Evolutionary conservation across 768 basidiomycete genomes (phyloP), one percentile per base, ranked within the genome.

Genomic region (Coprinellus aureogranulatus): DNA sequence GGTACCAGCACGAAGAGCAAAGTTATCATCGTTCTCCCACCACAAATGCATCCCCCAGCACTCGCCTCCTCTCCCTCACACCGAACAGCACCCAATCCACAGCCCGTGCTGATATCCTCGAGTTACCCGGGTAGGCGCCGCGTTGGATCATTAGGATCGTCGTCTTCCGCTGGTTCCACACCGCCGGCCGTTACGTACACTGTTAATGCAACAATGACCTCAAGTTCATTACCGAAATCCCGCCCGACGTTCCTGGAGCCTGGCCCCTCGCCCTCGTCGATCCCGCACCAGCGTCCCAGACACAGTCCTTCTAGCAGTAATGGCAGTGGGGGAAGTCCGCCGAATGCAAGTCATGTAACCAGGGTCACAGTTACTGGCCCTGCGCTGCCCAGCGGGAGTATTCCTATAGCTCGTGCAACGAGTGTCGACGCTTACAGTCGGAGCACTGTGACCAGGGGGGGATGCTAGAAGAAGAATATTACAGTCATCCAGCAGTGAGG

Each of bases 401-500:
- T 50, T 12, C 16, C 28, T 20, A 28, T 37, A 3, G 42, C 1
- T 9, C 34, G 34, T 8, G 18, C 39, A 5, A 20, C 51, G 23
- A 45, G 40, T 39, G 37, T 41, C 41, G 40, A 42, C 26, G 27
- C 37, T 25, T 52, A 42, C 20, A 44, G n/a, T 18, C 6, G 53
- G 25, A 44, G 40, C 28, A 42, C 53, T 9, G 28, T 45, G 39
- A 57, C 37, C 22, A 44, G 12, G 28, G 39, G 8, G 37, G 39
- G 34, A 18, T 20, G 4, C 2, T 30, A 10, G 57, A 58, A 40
- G 57, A 58, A 11, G 57, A 58, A 16, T 58, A 58, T 25, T 58
- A 58, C 44, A 48, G 34, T 20, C 57, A 58, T 27, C 57, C 57
- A 3, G 57, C 57, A 8, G 57, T 58, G 2, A 50, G 57, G n/a